Evolutionary conservation across 1,284 basidiomycete species (phyloP).

Genomic region (Somion occarium): DNA sequence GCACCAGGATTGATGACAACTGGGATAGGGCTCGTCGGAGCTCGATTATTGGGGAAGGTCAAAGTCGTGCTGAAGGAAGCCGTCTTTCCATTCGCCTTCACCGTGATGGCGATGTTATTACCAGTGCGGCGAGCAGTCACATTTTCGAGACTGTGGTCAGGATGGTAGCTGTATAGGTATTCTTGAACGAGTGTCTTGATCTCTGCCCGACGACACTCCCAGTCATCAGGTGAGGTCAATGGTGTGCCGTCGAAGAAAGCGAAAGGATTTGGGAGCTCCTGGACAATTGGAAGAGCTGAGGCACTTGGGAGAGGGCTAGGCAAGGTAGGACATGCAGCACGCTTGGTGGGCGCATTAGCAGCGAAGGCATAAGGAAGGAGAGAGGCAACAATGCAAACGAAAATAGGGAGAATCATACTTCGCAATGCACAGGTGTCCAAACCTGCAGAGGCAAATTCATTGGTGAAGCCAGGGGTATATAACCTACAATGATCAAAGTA

Average conservation of each 20-base stretch:
- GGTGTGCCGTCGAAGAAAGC: conserved; percentile 35
- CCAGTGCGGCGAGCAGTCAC: conserved; percentile 35
- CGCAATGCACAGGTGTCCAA: too few species aligned
- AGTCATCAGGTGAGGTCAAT: conserved; percentile 39
- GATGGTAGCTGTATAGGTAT: too few species aligned
- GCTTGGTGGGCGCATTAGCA: too few species aligned
- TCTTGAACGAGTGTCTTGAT: too few species aligned
- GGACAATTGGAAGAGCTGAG: neutral
- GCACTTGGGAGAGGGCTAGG: too few species aligned
- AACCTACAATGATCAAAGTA: too few species aligned
- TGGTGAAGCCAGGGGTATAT: too few species aligned
- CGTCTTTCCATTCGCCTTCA: conserved; percentile 22
- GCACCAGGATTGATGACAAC: conserved; percentile 43
- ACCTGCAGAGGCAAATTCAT: too few species aligned
- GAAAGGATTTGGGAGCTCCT: conserved; percentile 40
- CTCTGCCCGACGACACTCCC: conserved; percentile 44
- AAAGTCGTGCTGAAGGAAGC: neutral
- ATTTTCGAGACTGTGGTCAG: too few species aligned
- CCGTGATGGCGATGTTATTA: conserved; percentile 37
- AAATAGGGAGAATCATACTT: too few species aligned
- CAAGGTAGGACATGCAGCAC: neutral
- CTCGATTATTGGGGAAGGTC: neutral
- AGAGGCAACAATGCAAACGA: too few species aligned
- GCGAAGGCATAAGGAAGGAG: too few species aligned
- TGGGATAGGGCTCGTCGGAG: conserved; percentile 34